These are phyloP conservation scores for Termitomyces eurrhizus DNA, from an alignment of 768 basidiomycete species.

Conservation along the genomic window DNA sequence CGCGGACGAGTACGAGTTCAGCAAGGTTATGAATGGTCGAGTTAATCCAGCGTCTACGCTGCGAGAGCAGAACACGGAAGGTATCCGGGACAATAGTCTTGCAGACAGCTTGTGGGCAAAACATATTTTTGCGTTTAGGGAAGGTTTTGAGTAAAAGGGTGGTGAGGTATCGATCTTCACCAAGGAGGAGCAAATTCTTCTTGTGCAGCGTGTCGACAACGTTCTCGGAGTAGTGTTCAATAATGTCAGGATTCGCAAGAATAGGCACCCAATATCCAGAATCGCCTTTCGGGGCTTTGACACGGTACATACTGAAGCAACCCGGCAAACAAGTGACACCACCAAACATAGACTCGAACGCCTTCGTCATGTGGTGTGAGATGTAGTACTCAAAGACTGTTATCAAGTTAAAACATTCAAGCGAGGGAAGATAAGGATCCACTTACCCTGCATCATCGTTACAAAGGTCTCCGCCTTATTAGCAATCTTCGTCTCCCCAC, in stretches of 20 bases:
- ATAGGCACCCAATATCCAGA: slow-evolving; percentile 98
- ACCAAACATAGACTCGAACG: slow-evolving; percentile 99
- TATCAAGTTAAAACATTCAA: not conserved
- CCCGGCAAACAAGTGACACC: slow-evolving; percentile 99
- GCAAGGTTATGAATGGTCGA: slow-evolving; percentile 97
- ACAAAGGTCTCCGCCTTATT: slow-evolving; percentile 99
- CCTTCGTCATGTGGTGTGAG: slow-evolving; percentile 98
- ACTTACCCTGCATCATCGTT: slow-evolving; percentile 98
- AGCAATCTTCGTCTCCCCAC: slow-evolving; percentile 99
- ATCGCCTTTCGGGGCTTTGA: slow-evolving; percentile 98
- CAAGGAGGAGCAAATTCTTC: slow-evolving; percentile 95
- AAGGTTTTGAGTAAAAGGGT: slow-evolving; percentile 98
- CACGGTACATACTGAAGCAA: slow-evolving; percentile 99
- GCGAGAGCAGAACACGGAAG: slow-evolving; percentile 88
- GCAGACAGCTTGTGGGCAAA: slow-evolving; percentile 98
- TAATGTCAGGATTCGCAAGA: slow-evolving; percentile 96
- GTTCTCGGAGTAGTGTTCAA: slow-evolving; percentile 99
- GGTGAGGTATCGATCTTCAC: slow-evolving; percentile 98
- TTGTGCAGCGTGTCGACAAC: slow-evolving; percentile 99
- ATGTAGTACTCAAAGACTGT: slow-evolving; percentile 99
- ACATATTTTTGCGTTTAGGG: slow-evolving; percentile 99
- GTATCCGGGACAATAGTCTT: slow-evolving; percentile 98
- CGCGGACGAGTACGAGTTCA: slow-evolving; percentile 91
- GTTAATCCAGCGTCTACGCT: slow-evolving; percentile 99
- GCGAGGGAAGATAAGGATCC: not conserved